Percentiles rank a stretch among this genome's conserved stretches.
phyloP scores from a whole-genome alignment of 164 flowering plant genomes.

The Magnolia sinica region DNA sequence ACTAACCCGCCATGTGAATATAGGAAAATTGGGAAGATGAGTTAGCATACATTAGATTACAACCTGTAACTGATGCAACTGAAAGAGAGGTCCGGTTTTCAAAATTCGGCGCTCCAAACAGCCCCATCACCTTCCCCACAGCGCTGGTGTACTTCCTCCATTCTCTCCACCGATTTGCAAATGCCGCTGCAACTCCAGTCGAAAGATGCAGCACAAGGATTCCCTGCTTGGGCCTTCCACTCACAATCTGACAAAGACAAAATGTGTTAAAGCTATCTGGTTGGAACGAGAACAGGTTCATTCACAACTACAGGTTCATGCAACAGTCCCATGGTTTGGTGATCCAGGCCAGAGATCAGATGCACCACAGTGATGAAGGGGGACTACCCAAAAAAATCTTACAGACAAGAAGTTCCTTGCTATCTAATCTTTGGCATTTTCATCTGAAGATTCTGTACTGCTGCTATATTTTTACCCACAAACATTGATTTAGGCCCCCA shows the following conservation, averaged over 20 bases:
- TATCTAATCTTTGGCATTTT: too few species aligned
- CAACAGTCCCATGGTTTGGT: too few species aligned
- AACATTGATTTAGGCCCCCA: too few species aligned
- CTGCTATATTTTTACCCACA: too few species aligned
- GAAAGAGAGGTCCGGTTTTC: constrained; percentile 11
- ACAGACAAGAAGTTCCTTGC: too few species aligned
- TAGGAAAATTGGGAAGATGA: constrained; percentile 2
- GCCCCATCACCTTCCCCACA: constrained; percentile 90
- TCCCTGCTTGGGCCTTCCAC: constrained; percentile 92
- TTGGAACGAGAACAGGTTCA: neutral
- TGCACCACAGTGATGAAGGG: too few species aligned
- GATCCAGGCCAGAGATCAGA: too few species aligned
- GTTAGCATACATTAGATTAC: neutral
- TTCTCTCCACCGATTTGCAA: constrained; percentile 84
- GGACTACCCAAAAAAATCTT: too few species aligned
- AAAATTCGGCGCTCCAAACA: constrained; percentile 71
- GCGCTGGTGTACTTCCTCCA: constrained; percentile 73
- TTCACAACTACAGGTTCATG: neutral
- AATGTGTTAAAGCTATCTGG: neutral
- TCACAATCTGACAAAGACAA: constrained; percentile 56
- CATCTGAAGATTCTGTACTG: too few species aligned
- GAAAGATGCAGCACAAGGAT: constrained; percentile 88
- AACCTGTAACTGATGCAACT: neutral
- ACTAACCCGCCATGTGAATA: neutral
- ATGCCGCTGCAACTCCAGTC: constrained; percentile 98